These are phyloP conservation scores for Aaosphaeria pasadenensis DNA, from an alignment of 2,329 filamentous ascomycete species.

Conservation along the genomic window DNA sequence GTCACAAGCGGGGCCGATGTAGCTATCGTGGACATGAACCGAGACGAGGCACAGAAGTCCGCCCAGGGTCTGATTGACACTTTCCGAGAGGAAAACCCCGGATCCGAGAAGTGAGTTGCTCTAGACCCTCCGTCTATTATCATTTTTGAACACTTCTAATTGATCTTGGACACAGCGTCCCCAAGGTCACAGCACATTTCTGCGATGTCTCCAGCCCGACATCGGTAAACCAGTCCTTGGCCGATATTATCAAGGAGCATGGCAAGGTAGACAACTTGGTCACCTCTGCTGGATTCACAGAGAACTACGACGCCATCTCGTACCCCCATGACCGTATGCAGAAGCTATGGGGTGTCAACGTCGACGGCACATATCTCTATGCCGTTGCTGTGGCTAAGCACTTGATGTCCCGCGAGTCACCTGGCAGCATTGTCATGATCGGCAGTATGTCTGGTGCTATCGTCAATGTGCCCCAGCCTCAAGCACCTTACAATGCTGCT, in stretches of 20 bases:
- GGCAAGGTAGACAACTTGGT: constrained; percentile 88
- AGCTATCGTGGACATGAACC: constrained; percentile 91
- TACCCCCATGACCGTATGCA: constrained; percentile 90
- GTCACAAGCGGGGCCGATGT: constrained; percentile 85
- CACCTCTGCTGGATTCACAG: constrained; percentile 93
- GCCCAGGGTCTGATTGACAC: constrained; percentile 70
- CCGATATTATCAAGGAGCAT: constrained; percentile 67
- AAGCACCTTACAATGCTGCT: constrained; percentile 87
- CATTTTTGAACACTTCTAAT: neutral
- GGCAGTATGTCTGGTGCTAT: constrained; percentile 93
- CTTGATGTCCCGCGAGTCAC: constrained; percentile 74
- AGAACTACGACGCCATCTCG: constrained; percentile 88
- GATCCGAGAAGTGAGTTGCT: constrained; percentile 58
- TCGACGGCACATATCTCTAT: constrained; percentile 89
- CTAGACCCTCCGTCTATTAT: neutral
- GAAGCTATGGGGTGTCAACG: constrained; percentile 93
- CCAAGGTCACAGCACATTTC: constrained; percentile 85
- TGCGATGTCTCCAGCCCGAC: constrained; percentile 79
- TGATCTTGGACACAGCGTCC: constrained; percentile 52
- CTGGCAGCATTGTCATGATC: constrained; percentile 89
- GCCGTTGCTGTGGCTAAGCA: constrained; percentile 82
- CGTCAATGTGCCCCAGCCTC: constrained; percentile 93
- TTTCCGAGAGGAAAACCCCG: constrained; percentile 78
- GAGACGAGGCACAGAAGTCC: constrained; percentile 79
- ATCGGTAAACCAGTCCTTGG: constrained; percentile 72